These are phyloP conservation scores for Mollisia scopiformis DNA, from an alignment of 2,329 filamentous ascomycete species.

Conservation along the genomic window DNA sequence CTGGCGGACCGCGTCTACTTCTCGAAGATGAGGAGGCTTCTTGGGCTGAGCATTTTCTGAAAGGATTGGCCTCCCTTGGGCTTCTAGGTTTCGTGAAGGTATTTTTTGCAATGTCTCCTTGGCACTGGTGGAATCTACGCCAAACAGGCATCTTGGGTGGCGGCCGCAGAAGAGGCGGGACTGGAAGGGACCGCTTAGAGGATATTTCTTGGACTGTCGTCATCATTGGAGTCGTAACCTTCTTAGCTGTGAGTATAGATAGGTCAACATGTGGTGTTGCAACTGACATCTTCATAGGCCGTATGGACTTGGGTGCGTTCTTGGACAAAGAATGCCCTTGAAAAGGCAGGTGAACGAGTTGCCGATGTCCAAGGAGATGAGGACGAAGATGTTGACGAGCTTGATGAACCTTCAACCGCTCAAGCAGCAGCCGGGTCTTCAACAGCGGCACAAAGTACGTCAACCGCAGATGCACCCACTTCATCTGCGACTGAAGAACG, in stretches of 20 bases:
- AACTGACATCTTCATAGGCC: slow-evolving; percentile 49
- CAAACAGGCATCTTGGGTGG: slow-evolving; percentile 58
- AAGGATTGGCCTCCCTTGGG: slow-evolving; percentile 88
- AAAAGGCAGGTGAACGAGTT: slow-evolving; percentile 77
- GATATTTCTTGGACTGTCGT: slow-evolving; percentile 81
- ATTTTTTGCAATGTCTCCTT: slow-evolving; percentile 73
- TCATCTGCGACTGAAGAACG: slow-evolving; percentile 15
- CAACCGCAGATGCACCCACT: not conserved
- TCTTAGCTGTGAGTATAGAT: slow-evolving; percentile 68
- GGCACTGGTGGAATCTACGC: slow-evolving; percentile 76
- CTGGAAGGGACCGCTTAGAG: slow-evolving; percentile 76
- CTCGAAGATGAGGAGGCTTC: slow-evolving; percentile 52
- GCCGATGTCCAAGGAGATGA: slow-evolving; percentile 74
- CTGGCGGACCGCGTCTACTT: slow-evolving; percentile 46
- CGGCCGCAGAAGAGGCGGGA: slow-evolving; percentile 56
- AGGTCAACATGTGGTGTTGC: slow-evolving; percentile 6
- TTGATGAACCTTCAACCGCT: slow-evolving; percentile 15
- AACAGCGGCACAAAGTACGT: not conserved
- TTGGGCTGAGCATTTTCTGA: slow-evolving; percentile 85
- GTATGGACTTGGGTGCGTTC: slow-evolving; percentile 82
- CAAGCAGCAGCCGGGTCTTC: slow-evolving; percentile 7
- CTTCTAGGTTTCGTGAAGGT: slow-evolving; percentile 84
- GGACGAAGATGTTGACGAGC: slow-evolving; percentile 56
- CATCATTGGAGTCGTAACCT: slow-evolving; percentile 77
- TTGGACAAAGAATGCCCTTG: slow-evolving; percentile 72